These are phyloP conservation scores for Alternaria metachromatica DNA, from an alignment of 2,329 filamentous ascomycete species.

Conservation along the genomic window DNA sequence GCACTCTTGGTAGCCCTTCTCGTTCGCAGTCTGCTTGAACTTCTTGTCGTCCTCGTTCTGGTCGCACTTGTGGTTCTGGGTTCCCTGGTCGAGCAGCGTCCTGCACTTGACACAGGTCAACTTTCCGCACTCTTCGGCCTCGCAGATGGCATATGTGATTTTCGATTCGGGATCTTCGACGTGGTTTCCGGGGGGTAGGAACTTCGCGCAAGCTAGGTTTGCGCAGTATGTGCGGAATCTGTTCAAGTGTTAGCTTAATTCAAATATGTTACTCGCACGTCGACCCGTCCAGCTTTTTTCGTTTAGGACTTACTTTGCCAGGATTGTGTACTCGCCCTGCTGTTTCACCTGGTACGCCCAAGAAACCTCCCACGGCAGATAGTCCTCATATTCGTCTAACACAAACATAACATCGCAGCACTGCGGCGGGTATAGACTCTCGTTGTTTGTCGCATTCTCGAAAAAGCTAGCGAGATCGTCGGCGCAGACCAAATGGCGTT, in stretches of 20 bases:
- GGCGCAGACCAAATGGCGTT: conserved; percentile 32
- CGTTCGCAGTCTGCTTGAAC: conserved; percentile 31
- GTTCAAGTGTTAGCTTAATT: not conserved
- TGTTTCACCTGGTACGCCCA: conserved; percentile 34
- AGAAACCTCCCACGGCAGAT: conserved; percentile 26
- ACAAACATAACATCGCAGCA: conserved; percentile 36
- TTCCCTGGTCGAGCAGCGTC: conserved; percentile 12
- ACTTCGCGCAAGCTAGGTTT: conserved; percentile 26
- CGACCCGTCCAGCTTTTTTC: not conserved
- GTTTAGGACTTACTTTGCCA: conserved; percentile 30
- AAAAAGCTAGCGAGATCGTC: conserved; percentile 33
- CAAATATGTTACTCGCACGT: not conserved
- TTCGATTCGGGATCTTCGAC: conserved; percentile 15
- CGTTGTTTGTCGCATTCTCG: conserved; percentile 31
- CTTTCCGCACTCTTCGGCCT: conserved; percentile 23
- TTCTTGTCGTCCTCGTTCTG: conserved; percentile 27
- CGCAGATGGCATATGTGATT: conserved; percentile 32
- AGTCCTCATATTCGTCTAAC: conserved; percentile 28
- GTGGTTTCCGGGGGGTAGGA: conserved; percentile 29
- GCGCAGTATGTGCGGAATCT: conserved; percentile 41
- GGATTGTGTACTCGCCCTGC: conserved; percentile 37
- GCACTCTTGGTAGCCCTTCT: conserved; percentile 41
- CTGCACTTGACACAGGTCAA: conserved; percentile 38
- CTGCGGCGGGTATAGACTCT: conserved; percentile 37
- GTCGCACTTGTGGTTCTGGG: conserved; percentile 27